Conservation (phyloP, 352 stramenopile species). For the Phytophthora hybrid region DNA sequence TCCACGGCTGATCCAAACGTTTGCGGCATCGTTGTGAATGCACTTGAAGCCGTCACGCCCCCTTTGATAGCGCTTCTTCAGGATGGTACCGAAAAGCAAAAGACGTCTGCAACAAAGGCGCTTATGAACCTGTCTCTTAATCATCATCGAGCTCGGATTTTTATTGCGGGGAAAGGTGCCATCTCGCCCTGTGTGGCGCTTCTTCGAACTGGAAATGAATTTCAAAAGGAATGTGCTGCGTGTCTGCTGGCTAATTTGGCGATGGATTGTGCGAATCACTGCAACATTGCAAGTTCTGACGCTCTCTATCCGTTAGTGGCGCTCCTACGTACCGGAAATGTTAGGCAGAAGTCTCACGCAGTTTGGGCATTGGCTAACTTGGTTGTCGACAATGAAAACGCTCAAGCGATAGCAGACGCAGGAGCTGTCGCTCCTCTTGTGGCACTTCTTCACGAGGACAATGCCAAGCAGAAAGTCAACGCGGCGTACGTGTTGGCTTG, state of each 20-base stretch:
- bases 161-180: neutral
- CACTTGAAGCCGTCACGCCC: neutral
- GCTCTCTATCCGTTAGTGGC: neutral
- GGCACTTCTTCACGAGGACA: neutral
- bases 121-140: neutral
- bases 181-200: neutral
- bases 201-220: neutral
- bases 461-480: neutral
- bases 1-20: no score
- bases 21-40: no score
- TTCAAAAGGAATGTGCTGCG: neutral
- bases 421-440: neutral
- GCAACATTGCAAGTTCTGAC: neutral
- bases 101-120: neutral
- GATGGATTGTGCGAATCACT: neutral
- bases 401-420: neutral
- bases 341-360: neutral
- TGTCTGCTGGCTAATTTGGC: neutral
- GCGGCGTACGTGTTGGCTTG: neutral
- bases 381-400: neutral
- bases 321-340: neutral
- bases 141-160: neutral
- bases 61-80: neutral
- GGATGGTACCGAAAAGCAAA: neutral
- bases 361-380: neutral